Conservation (phyloP, 2,329 filamentous ascomycete species). For the Drechslerella coelobrocha region DNA sequence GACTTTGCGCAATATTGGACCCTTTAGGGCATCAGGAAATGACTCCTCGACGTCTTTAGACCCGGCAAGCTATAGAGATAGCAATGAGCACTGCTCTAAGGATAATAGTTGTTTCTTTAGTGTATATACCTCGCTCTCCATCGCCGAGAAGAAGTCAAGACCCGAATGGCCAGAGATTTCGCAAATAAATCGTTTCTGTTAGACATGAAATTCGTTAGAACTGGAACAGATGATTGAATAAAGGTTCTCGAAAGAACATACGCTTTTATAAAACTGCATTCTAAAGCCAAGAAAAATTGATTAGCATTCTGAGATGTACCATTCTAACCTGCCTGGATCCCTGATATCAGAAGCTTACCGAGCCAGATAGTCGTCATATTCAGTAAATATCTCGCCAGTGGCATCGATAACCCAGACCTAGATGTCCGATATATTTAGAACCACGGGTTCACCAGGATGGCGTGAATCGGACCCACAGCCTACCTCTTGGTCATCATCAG, state of each 20-base stretch:
- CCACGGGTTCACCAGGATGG: background rate
- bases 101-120: background rate
- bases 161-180: conserved; percentile 93
- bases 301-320: conserved; percentile 55
- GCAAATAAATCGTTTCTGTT: conserved; percentile 85
- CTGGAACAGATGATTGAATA: conserved; percentile 5
- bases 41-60: conserved; percentile 87
- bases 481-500: conserved; percentile 86
- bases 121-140: conserved; percentile 78
- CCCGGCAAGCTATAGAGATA: conserved; percentile 69
- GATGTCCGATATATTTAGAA: conserved; percentile 12
- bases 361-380: conserved; percentile 85
- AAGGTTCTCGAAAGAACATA: conserved; percentile 8
- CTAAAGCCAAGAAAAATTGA: conserved; percentile 61
- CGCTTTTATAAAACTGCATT: conserved; percentile 82
- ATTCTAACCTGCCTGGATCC: conserved; percentile 12
- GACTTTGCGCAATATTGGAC: conserved; percentile 85
- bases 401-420: conserved; percentile 91
- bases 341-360: conserved; percentile 66
- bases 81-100: conserved; percentile 54
- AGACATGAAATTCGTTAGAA: conserved; percentile 13
- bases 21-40: conserved; percentile 89
- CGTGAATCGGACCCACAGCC: conserved; percentile 52
- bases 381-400: conserved; percentile 86
- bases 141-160: conserved; percentile 88